Evolutionary conservation across 2,329 filamentous ascomycete species (phyloP), one percentile per base, ranked within the genome.

Genomic region (Chrysosphaeria jannelii): DNA sequence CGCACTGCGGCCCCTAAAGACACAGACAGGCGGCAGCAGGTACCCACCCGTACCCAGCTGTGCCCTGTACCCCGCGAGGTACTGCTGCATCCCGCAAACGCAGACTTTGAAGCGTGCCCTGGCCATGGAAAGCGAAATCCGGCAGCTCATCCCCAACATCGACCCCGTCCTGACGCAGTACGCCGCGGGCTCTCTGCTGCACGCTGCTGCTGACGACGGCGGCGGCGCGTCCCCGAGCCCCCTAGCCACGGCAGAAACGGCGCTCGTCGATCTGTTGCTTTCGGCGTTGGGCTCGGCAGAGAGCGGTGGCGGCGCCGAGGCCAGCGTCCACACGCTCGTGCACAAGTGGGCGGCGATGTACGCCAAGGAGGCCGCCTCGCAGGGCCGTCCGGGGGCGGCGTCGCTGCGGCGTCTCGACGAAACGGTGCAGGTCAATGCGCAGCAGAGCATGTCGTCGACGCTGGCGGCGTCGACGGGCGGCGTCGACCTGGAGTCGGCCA

Each of bases 381-480:
- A n/a, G n/a, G n/a, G n/a, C n/a, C n/a, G n/a, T n/a, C n/a, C n/a
- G n/a, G n/a, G n/a, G n/a, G 27, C 18, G 2, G 27, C 23, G 16
- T 70, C 75, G 11, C 74, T 81, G 28, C 76, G 57, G 45, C 71
- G 76, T 36, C 62, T 97, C 11, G 85, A 93, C 38, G 79, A 93
- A 45, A 74, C 79, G 29, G 75, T 91, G 44, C 75, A 91, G 46
- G 81, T 97, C 37, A 75, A 76, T 42, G 67, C 79, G 13, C 76
- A 90, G 48, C 62, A 76, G 33, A 91, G 90, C 46, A 81, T 97
- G 49, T 97, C 85, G 15, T 89, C 85, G 5, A 97, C 85, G 3
- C 48, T 97, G 33, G 81, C 78, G 12, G 64, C 97, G 23, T 63
- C 79, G 6, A 71, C 69, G 25, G 74, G 65, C 26, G 67, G 57